These are phyloP conservation scores for Pichia manshurica DNA, from an alignment of 805 yeast genomes.

Conservation along the genomic window DNA sequence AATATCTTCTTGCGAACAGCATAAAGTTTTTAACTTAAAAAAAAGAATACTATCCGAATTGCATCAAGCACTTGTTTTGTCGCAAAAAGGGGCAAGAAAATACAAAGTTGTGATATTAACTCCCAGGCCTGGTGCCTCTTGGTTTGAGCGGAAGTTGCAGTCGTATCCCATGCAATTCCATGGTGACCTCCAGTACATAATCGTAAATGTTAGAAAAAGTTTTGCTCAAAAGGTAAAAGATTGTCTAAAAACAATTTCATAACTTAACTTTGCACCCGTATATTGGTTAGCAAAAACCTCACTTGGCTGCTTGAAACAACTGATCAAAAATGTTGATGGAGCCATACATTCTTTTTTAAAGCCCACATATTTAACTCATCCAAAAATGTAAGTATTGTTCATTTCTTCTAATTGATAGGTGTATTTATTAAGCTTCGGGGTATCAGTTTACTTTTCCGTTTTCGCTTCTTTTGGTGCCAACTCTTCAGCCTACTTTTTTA, in stretches of 20 bases:
- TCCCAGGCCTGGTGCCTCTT: constrained; percentile 9
- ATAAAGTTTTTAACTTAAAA: not conserved
- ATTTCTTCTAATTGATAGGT: too few relatives aligned
- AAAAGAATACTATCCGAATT: not conserved
- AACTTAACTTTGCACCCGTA: not conserved
- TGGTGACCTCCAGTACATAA: constrained; percentile 1
- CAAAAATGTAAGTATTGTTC: too few relatives aligned
- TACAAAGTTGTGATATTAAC: constrained; percentile 8
- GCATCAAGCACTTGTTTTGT: not conserved
- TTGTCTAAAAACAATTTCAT: constrained; percentile 1
- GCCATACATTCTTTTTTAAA: too few relatives aligned
- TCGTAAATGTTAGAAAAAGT: constrained; percentile 1
- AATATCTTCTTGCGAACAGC: not conserved
- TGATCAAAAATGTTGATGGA: too few relatives aligned
- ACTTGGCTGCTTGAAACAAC: too few relatives aligned
- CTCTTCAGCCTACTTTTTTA: too few relatives aligned
- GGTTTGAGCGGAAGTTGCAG: constrained; percentile 9
- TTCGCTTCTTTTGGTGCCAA: too few relatives aligned
- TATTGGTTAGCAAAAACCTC: too few relatives aligned
- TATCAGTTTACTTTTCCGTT: too few relatives aligned
- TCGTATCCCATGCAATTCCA: not conserved
- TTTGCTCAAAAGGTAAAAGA: not conserved
- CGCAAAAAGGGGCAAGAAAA: constrained; percentile 1
- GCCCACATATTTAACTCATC: too few relatives aligned
- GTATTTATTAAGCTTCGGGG: too few relatives aligned